phyloP scores from a whole-genome alignment of 495 filamentous ascomycete genomes.

The Podospora didyma region DNA sequence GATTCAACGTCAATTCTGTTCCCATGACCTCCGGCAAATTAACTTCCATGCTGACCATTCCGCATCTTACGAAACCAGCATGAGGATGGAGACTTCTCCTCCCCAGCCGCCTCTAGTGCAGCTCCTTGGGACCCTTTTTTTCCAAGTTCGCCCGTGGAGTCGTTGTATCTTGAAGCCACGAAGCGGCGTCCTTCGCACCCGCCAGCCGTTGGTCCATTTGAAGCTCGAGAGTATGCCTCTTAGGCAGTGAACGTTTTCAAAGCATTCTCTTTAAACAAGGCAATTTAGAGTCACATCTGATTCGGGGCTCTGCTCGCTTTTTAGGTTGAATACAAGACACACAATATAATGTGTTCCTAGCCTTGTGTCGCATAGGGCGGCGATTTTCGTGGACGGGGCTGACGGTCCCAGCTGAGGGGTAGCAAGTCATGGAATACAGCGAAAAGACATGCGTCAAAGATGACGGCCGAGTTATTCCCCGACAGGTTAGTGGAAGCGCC shows the following conservation, averaged over 20 bases:
- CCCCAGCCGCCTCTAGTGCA: neutral
- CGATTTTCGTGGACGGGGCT: neutral
- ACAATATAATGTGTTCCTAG: neutral
- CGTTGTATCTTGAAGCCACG: neutral
- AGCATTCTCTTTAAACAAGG: too few relatives aligned
- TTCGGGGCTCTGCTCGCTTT: too few relatives aligned
- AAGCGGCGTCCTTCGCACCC: neutral
- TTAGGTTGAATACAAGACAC: neutral
- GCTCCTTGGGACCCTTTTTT: neutral
- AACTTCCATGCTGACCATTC: slow-evolving; percentile 11
- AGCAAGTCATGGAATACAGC: neutral
- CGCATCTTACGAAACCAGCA: slow-evolving; percentile 14
- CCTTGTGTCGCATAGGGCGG: slow-evolving; percentile 1
- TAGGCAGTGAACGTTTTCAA: neutral
- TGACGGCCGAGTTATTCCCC: too few relatives aligned
- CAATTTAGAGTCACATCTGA: too few relatives aligned
- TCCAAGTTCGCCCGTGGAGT: neutral
- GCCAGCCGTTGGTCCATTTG: neutral
- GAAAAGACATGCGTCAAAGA: too few relatives aligned
- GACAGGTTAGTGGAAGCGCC: slow-evolving; percentile 3
- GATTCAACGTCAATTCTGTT: slow-evolving; percentile 10
- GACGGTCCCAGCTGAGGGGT: neutral
- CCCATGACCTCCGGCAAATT: slow-evolving; percentile 14
- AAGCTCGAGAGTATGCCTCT: neutral
- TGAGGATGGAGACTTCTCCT: slow-evolving; percentile 3